Base-by-base conservation (phyloP, 169 alveolate genomes). In the Neospora caninum region DNA sequence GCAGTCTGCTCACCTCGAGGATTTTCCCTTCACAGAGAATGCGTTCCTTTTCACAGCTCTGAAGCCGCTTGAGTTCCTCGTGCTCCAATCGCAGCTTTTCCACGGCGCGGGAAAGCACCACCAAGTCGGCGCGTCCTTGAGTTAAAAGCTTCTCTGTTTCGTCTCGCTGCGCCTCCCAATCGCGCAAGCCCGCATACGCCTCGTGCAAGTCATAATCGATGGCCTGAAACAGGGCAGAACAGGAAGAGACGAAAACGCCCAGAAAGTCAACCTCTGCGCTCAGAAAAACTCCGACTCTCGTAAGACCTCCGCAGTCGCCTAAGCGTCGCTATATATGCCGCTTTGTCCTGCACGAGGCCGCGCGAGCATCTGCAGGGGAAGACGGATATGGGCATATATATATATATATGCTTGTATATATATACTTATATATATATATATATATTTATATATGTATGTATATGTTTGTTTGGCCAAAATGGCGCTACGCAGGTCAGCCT, bases 151-250 rank as follows among this genome's bases (percentile, higher is more conserved):
- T n/a, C n/a, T 31, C 84, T 2, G 84, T 36, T 22, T 36, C 49
- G 16, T 73, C 49, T 22, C 84, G 84, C 84, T 73, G 10, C 84
- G 42, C 49, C n/a, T 73, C 84, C 84, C 84, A 73, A 27, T 31
- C 84, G 38, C 84, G 84, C 84, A 73, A n/a, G 25, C 84, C 84
- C 43, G 7, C 84, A n/a, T 34, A 73, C 43, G 84, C 84, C 13
- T 31, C 84, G 25, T 73, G 84, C 43, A 73, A n/a, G 43, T 73
- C 84, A 22, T 22, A 73, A n/a, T 73, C 84, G 39, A 73, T 73
- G n/a, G 84, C 84, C 84, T 73, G 84, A 18, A 13, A 69, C 4
- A 25, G 18, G 29, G 80, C 4, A n/a, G 18, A 10, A 20, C 36
- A 6, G 31, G 80, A 20, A 20, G 29, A 10, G 34, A 69, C 34